Evolutionary conservation across 1,139 yeast species (phyloP).

Genomic region (Saccharomyces pastorianus): DNA sequence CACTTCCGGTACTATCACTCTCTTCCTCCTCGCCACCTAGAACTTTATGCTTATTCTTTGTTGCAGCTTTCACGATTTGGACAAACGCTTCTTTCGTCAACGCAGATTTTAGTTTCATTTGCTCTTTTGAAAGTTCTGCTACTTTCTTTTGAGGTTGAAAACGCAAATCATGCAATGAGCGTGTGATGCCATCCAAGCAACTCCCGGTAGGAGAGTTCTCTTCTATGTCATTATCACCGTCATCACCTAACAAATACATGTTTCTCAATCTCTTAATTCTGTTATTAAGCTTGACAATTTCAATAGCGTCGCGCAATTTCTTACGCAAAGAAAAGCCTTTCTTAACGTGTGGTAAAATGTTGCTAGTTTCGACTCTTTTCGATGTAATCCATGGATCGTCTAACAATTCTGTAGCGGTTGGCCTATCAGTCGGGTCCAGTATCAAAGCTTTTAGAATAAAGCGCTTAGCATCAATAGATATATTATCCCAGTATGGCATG

Average conservation of each 20-base stretch:
- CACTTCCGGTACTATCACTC: background rate
- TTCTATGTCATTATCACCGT: constrained; percentile 33
- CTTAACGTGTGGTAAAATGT: constrained; percentile 64
- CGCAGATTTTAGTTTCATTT: constrained; percentile 28
- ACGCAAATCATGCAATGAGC: constrained; percentile 14
- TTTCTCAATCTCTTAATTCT: constrained; percentile 59
- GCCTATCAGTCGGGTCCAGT: constrained; percentile 55
- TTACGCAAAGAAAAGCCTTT: constrained; percentile 77
- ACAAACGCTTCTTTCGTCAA: constrained; percentile 48
- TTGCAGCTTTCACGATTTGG: constrained; percentile 67
- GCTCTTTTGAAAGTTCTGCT: constrained; percentile 7
- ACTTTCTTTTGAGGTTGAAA: constrained; percentile 5
- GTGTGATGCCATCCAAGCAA: constrained; percentile 6
- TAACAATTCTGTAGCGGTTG: constrained; percentile 57
- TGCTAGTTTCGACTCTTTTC: constrained; percentile 43
- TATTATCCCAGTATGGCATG: constrained; percentile 76
- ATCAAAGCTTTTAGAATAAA: constrained; percentile 63
- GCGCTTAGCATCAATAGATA: constrained; percentile 65
- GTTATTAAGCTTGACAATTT: constrained; percentile 67
- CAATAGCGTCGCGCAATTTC: constrained; percentile 81
- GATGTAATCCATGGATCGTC: constrained; percentile 63
- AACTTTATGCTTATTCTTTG: constrained; percentile 51
- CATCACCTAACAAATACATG: constrained; percentile 39
- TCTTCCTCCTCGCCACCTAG: constrained; percentile 5
- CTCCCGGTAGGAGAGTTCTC: constrained; percentile 13